These are phyloP conservation scores for Pontederia paniculata DNA, from an alignment of 176 grass and related monocot species.

Conservation along the genomic window DNA sequence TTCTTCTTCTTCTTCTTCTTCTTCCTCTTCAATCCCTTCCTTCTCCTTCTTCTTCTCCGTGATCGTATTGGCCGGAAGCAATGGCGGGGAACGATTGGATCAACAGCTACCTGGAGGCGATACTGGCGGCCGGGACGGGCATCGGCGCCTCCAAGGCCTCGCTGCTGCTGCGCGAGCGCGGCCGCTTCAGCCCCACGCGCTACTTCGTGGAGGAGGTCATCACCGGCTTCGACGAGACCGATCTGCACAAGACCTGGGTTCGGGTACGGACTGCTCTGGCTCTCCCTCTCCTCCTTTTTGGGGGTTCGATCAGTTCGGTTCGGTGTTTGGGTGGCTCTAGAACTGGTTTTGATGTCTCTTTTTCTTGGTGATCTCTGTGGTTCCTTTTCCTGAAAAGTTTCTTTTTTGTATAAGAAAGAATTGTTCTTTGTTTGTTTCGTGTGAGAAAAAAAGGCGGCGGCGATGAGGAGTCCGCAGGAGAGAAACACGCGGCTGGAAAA, in stretches of 20 bases:
- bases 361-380: neutral
- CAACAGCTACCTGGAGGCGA: constrained; percentile 67
- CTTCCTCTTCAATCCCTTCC: too few species aligned
- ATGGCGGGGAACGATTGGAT: constrained; percentile 79
- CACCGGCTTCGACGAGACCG: constrained; percentile 70
- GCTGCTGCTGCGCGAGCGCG: constrained; percentile 62
- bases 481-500: constrained; percentile 97
- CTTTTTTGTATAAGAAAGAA: neutral
- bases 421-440: neutral
- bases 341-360: too few species aligned
- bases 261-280: constrained; percentile 21
- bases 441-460: constrained; percentile 44
- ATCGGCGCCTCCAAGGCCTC: constrained; percentile 46
- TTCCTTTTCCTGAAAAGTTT: neutral
- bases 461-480: constrained; percentile 97
- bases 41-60: too few species aligned
- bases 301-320: constrained; percentile 23
- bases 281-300: constrained; percentile 1
- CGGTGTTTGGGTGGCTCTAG: neutral
- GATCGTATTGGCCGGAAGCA: too few species aligned
- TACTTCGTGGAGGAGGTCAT: constrained; percentile 92
- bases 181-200: constrained; percentile 57
- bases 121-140: constrained; percentile 48
- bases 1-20: too few species aligned
- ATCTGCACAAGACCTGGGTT: constrained; percentile 81